Conservation (phyloP, 345 rosid genomes). For the Raphanus raphanistrum region DNA sequence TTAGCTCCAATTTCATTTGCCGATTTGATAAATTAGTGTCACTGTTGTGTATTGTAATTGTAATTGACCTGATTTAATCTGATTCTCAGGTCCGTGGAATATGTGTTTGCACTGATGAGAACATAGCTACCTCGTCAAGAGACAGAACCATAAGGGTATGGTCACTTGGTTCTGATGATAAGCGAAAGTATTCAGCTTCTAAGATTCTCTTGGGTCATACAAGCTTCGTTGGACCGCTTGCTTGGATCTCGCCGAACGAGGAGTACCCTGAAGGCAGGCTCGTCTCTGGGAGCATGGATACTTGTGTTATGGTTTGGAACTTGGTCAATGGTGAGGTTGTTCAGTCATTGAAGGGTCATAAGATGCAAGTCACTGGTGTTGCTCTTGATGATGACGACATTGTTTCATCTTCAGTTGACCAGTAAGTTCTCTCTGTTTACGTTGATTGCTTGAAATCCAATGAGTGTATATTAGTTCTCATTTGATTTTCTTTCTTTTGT, state of each 20-base stretch:
- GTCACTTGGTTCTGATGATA: conserved; percentile 58
- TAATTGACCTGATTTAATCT: neutral
- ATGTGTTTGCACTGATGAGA: conserved; percentile 68
- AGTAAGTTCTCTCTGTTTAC: conserved; percentile 48
- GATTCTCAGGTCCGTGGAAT: conserved; percentile 74
- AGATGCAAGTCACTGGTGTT: conserved; percentile 81
- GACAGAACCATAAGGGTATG: conserved; percentile 88
- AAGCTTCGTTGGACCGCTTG: conserved; percentile 97
- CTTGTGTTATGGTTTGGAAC: conserved; percentile 81
- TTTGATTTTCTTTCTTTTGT: neutral
- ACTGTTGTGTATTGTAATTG: no score
- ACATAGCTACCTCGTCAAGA: conserved; percentile 83
- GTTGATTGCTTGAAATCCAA: conserved; percentile 12
- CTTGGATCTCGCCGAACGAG: conserved; percentile 71
- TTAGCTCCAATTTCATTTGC: neutral
- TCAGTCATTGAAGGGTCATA: conserved; percentile 72
- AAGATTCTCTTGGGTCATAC: conserved; percentile 79
- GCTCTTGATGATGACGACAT: conserved; percentile 68
- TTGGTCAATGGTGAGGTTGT: conserved; percentile 69
- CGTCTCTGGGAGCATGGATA: conserved; percentile 97
- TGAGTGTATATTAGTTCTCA: conserved; percentile 5
- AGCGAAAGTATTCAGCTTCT: conserved; percentile 52
- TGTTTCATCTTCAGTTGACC: conserved; percentile 80
- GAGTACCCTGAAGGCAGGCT: conserved; percentile 79
- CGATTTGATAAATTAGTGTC: conserved; percentile 1